Evolutionary conservation across 2,329 filamentous ascomycete genomes (phyloP).

Genomic region (Ceratocystis destructans): DNA sequence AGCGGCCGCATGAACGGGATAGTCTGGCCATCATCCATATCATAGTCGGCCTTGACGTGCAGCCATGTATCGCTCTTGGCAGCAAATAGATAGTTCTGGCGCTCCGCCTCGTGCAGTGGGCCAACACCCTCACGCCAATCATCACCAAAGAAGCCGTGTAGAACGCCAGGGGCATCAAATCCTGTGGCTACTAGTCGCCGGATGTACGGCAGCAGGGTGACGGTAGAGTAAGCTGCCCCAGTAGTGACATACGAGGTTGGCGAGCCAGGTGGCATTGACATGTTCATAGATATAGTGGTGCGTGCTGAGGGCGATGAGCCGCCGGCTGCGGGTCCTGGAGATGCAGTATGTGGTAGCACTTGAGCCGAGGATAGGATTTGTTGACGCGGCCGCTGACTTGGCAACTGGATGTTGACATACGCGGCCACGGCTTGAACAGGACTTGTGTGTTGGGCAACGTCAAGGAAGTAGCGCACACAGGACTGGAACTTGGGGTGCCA

Average conservation of each 20-base stretch:
- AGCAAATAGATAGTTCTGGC: slow-evolving; percentile 87
- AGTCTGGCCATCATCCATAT: slow-evolving; percentile 68
- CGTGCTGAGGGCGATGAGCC: slow-evolving; percentile 19
- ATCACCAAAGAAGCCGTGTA: slow-evolving; percentile 95
- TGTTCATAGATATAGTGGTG: not conserved
- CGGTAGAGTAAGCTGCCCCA: slow-evolving; percentile 25
- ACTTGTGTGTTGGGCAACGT: slow-evolving; percentile 72
- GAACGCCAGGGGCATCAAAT: slow-evolving; percentile 71
- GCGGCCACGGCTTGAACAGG: slow-evolving; percentile 78
- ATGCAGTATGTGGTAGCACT: slow-evolving; percentile 23
- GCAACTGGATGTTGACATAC: slow-evolving; percentile 82
- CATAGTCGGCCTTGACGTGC: slow-evolving; percentile 78
- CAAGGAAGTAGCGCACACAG: slow-evolving; percentile 82
- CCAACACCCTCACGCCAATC: slow-evolving; percentile 74
- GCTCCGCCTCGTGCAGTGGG: slow-evolving; percentile 72
- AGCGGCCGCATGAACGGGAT: slow-evolving; percentile 78
- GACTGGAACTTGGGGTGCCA: slow-evolving; percentile 88
- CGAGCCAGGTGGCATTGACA: slow-evolving; percentile 10
- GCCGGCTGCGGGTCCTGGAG: slow-evolving; percentile 24
- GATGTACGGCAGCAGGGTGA: slow-evolving; percentile 77
- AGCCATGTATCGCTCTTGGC: slow-evolving; percentile 88
- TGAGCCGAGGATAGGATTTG: slow-evolving; percentile 22
- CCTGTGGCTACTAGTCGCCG: slow-evolving; percentile 81
- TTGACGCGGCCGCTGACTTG: slow-evolving; percentile 52
- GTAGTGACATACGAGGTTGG: slow-evolving; percentile 19